Percentiles rank a stretch among this genome's conserved stretches.
phyloP scores from a whole-genome alignment of 2,329 filamentous ascomycete species.

The Knufia petricola region DNA sequence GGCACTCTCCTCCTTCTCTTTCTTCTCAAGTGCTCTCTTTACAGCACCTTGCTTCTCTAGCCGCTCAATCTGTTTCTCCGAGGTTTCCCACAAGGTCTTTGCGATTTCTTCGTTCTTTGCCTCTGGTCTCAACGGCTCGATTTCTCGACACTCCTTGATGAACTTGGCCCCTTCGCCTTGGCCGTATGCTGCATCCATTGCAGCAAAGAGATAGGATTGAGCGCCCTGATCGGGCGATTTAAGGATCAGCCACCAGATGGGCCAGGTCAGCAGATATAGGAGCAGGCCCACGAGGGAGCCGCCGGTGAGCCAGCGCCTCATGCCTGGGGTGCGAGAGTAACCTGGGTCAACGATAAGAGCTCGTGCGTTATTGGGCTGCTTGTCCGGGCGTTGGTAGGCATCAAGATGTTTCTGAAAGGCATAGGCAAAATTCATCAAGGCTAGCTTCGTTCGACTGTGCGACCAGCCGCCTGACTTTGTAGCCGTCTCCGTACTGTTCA shows the following conservation, averaged over 20 bases:
- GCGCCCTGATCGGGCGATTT: slow-evolving; percentile 78
- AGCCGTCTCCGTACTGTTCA: slow-evolving; percentile 24
- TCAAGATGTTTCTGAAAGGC: slow-evolving; percentile 90
- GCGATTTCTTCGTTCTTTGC: slow-evolving; percentile 68
- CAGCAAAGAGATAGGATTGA: slow-evolving; percentile 75
- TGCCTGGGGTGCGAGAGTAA: slow-evolving; percentile 73
- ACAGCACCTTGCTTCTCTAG: slow-evolving; percentile 70
- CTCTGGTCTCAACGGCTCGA: slow-evolving; percentile 62
- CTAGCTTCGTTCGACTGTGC: slow-evolving; percentile 58
- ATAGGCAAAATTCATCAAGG: slow-evolving; percentile 78
- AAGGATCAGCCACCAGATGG: slow-evolving; percentile 74
- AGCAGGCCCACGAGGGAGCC: slow-evolving; percentile 73
- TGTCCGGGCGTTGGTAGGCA: slow-evolving; percentile 72
- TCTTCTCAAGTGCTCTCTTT: slow-evolving; percentile 50
- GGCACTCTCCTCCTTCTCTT: slow-evolving; percentile 30
- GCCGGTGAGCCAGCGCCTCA: slow-evolving; percentile 73
- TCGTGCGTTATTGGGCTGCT: slow-evolving; percentile 68
- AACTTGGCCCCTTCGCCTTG: slow-evolving; percentile 58
- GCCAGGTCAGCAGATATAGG: slow-evolving; percentile 67
- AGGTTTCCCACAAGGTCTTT: slow-evolving; percentile 82
- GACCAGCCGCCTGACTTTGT: slow-evolving; percentile 20
- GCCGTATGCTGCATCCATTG: slow-evolving; percentile 67
- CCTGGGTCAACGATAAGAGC: slow-evolving; percentile 86
- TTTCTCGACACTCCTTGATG: slow-evolving; percentile 79
- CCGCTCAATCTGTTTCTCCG: slow-evolving; percentile 70